phyloP scores from a whole-genome alignment of 495 filamentous ascomycete species.

The Hypoxylon lienhwacheense region DNA sequence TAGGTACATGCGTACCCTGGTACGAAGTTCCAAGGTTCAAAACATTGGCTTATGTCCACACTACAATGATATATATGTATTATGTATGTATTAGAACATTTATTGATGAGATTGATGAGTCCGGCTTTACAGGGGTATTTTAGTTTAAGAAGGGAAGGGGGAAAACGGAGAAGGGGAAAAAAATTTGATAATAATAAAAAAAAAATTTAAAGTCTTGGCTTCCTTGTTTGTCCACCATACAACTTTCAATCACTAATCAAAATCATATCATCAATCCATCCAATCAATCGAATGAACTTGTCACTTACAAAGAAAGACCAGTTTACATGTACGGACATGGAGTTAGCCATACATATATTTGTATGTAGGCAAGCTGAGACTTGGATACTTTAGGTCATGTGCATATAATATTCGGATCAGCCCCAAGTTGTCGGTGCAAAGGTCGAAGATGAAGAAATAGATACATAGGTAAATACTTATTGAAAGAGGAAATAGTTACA shows the following conservation, averaged over 20 bases:
- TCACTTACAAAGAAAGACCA: neutral
- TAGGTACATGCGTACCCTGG: slow-evolving; percentile 8
- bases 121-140: slow-evolving; percentile 6
- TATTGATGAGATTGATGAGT: neutral
- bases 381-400: neutral
- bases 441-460: no score
- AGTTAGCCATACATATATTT: neutral
- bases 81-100: no score
- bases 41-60: no score
- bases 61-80: no score
- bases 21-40: no score
- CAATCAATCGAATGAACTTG: neutral
- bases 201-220: slow-evolving; percentile 7
- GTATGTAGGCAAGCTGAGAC: no score
- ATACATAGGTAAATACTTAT: no score
- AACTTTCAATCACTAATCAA: neutral
- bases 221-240: slow-evolving; percentile 17
- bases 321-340: neutral
- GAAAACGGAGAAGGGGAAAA: no score
- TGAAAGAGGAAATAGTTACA: no score
- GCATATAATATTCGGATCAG: neutral
- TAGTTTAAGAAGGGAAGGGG: no score
- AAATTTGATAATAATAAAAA: no score
- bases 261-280: slow-evolving; percentile 5
- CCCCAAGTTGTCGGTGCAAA: slow-evolving; percentile 14